phyloP scores from a whole-genome alignment of 208 protist genomes.

The Acanthamoeba royreba region DNA sequence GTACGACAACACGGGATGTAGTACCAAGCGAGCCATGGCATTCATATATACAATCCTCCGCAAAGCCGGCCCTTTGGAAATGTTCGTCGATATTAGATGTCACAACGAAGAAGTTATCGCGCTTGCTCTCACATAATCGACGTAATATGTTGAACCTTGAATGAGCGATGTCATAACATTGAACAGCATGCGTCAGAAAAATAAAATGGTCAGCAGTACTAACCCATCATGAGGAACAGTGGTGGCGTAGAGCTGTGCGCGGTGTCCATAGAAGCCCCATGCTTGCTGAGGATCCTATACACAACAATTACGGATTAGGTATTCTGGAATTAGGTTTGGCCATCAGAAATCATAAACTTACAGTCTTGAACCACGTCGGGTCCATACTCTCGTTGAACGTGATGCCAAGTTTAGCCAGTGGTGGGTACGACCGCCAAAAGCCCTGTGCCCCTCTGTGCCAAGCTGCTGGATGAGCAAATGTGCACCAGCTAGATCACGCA shows the following conservation, averaged over 20 bases:
- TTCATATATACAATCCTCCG: not conserved
- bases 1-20: too few species aligned
- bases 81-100: constrained; percentile 17
- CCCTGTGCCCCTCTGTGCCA: not conserved
- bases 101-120: not conserved
- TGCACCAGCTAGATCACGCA: too few species aligned
- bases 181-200: too few species aligned
- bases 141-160: not conserved
- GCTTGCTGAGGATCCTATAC: not conserved
- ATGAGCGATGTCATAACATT: too few species aligned
- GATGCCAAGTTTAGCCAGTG: not conserved
- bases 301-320: not conserved
- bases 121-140: not conserved
- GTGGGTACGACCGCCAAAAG: not conserved
- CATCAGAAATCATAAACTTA: too few species aligned
- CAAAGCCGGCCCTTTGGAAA: not conserved
- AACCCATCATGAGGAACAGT: not conserved
- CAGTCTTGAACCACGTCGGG: not conserved
- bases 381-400: not conserved
- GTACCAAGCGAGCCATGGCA: not conserved
- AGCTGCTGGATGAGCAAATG: too few species aligned
- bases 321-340: too few species aligned
- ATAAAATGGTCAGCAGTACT: too few species aligned
- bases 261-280: not conserved
- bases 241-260: not conserved